Conservation (phyloP, 2,329 filamentous ascomycete species). For the Colletotrichum sojae region DNA sequence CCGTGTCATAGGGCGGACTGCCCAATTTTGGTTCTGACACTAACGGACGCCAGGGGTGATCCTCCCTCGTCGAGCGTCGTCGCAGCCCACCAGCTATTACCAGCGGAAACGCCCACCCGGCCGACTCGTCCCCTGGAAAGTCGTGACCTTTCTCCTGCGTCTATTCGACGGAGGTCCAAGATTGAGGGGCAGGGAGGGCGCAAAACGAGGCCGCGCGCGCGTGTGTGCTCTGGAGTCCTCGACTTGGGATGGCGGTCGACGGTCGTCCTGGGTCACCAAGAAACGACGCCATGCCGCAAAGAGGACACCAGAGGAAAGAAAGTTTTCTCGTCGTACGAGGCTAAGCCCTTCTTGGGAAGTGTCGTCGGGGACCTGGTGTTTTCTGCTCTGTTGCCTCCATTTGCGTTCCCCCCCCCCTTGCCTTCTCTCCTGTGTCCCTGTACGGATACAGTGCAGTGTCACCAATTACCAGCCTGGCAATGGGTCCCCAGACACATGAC, state of each 20-base stretch:
- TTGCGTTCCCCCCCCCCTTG: background rate
- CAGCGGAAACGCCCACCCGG: slow-evolving; percentile 25
- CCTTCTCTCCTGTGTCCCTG: background rate
- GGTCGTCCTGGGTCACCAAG: background rate
- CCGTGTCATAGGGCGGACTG: slow-evolving; percentile 30
- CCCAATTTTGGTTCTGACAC: slow-evolving; percentile 21
- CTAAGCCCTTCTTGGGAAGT: slow-evolving; percentile 22
- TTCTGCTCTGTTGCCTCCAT: slow-evolving; percentile 8
- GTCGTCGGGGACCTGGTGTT: slow-evolving; percentile 14
- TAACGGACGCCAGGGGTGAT: slow-evolving; percentile 27
- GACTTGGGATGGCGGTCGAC: slow-evolving; percentile 3
- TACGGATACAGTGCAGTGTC: background rate
- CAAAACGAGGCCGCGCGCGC: slow-evolving; percentile 13
- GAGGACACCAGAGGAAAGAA: slow-evolving; percentile 25
- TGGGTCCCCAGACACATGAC: slow-evolving; percentile 27
- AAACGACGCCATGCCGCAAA: slow-evolving; percentile 11
- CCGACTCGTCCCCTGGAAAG: slow-evolving; percentile 6
- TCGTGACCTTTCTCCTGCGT: background rate
- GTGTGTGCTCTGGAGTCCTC: background rate
- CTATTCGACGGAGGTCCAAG: slow-evolving; percentile 10
- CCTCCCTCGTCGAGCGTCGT: slow-evolving; percentile 15
- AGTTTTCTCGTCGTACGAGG: slow-evolving; percentile 27
- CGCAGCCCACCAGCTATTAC: background rate
- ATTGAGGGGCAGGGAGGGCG: background rate
- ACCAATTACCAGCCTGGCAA: slow-evolving; percentile 20